Base-by-base conservation (phyloP, 495 filamentous ascomycete genomes). In the Lepraria neglecta region DNA sequence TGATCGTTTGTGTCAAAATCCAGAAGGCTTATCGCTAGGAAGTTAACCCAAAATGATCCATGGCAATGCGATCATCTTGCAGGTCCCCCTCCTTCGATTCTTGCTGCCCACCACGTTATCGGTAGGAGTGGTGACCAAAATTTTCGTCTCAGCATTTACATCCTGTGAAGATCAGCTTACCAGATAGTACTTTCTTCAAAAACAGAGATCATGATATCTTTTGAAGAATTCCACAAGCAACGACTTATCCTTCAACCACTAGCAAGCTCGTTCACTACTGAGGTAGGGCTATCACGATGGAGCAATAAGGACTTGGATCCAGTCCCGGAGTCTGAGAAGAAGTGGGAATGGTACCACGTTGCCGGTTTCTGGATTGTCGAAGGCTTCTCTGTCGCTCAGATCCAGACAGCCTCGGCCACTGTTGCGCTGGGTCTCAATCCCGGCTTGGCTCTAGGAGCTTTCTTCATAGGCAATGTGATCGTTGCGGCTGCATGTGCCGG, bases 291-390 rank as follows among this genome's bases (percentile, higher is more conserved):
- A 19, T 42, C 60, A 3, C 61, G 61, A 19, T 63, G 61, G 61
- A 58, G 45, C 17, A 70, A 65, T 44, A 56, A 52, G 43, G 67
- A 70, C 38, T 60, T 70, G 30, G 64, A 67, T 51, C 69, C 67
- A 21, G 58, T 70, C 15, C 69, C 60, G 0, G 42, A 31, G 7
- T 45, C 61, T 12, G 61, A 63, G 10, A 66, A 65, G 27, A 63
- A 69, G 40, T 70, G 68, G 68, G 56, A 56, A 64, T 70, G 68
- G 68, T 68, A 68, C 24, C 68, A 68, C 10, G 59, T 69, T 15
- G 61, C 56, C 3, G 68, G 68, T n/a, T 70, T 69, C 59, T 70
- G 68, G 68, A 67, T 70, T 45, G 68, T 67, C 5, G 68, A 70
- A 54, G 67, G 67, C 15, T 70, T 71, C 30, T 63, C 61, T 30